Evolutionary conservation across 768 basidiomycete genomes (phyloP).

Genomic region (Leccinum incarnatum): DNA sequence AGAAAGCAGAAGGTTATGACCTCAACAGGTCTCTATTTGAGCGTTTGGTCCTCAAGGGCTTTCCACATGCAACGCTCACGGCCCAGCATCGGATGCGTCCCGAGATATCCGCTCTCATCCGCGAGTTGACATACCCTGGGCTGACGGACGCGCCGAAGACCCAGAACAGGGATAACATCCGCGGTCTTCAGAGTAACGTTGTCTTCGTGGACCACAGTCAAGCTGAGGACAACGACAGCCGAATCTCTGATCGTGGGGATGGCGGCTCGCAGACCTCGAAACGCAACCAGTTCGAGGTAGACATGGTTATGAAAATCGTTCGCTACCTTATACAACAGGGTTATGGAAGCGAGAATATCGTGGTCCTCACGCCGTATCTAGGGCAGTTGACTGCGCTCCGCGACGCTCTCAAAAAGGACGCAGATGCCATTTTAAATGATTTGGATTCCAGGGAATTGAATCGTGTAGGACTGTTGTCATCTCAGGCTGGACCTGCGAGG

Average conservation of each 20-base stretch:
- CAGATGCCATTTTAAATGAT: constrained; percentile 62
- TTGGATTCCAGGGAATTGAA: constrained; percentile 57
- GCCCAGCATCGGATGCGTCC: constrained; percentile 75
- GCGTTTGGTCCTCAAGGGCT: constrained; percentile 58
- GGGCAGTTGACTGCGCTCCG: constrained; percentile 59
- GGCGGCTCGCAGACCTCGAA: constrained; percentile 52
- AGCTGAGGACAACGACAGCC: constrained; percentile 47
- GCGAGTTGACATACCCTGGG: constrained; percentile 62
- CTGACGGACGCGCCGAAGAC: constrained; percentile 56
- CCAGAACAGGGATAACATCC: constrained; percentile 45
- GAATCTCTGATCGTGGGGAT: constrained; percentile 46
- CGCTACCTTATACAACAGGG: constrained; percentile 67
- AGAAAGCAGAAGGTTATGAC: constrained; percentile 66
- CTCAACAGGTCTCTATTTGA: constrained; percentile 70
- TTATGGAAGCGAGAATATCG: constrained; percentile 57
- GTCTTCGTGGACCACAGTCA: constrained; percentile 58
- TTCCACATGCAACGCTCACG: constrained; percentile 55
- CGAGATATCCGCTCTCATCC: constrained; percentile 62
- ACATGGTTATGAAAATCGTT: constrained; percentile 65
- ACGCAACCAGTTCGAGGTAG: constrained; percentile 55
- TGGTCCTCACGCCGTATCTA: constrained; percentile 67
- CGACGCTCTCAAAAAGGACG: constrained; percentile 40
- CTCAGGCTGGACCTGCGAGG: constrained; percentile 33
- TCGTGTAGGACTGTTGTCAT: constrained; percentile 50
- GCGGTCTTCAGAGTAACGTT: constrained; percentile 55